phyloP scores from a whole-genome alignment of 306 rosid genomes.

The Acacia melanoxylon region DNA sequence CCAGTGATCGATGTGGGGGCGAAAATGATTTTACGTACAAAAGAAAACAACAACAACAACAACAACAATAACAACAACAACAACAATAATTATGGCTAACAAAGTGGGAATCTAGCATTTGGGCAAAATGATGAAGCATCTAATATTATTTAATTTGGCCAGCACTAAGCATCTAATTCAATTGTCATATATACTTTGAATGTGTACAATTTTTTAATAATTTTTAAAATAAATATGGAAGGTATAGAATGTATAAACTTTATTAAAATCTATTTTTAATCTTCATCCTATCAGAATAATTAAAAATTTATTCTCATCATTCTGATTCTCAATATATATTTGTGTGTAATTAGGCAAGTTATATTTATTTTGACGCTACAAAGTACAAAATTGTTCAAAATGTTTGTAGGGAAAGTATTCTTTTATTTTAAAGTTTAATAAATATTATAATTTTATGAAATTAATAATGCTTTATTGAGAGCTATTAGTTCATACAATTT shows the following conservation, averaged over 20 bases:
- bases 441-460: too few species aligned
- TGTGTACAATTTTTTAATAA: too few species aligned
- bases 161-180: not conserved
- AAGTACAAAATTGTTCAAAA: too few species aligned
- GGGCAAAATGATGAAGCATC: not conserved
- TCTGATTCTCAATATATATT: not conserved
- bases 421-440: too few species aligned
- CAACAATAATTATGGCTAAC: not conserved
- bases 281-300: too few species aligned
- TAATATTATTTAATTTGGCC: not conserved
- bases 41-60: not conserved
- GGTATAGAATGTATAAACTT: too few species aligned
- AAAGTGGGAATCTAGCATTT: not conserved
- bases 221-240: not conserved
- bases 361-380: not conserved
- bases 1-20: not conserved
- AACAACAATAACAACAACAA: slow-evolving; percentile 1
- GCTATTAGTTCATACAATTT: too few species aligned
- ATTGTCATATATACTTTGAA: not conserved
- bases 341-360: not conserved
- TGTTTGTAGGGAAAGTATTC: too few species aligned
- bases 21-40: not conserved
- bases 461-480: too few species aligned
- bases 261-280: too few species aligned
- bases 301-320: not conserved